phyloP scores from a whole-genome alignment of 2,329 filamentous ascomycete species.

The Mycosphaerelloides madeirae region DNA sequence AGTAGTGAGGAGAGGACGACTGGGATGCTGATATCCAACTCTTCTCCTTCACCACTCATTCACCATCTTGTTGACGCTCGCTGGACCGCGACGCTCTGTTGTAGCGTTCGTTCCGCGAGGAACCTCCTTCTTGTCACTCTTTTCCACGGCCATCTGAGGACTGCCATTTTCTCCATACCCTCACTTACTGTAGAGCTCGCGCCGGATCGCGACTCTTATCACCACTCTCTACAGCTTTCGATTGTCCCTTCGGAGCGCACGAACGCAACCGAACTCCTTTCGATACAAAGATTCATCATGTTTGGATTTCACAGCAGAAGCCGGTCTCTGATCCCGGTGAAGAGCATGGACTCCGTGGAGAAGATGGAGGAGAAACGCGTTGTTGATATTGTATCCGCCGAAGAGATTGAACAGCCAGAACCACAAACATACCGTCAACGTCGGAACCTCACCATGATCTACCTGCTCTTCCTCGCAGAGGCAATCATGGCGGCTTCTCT shows the following conservation, averaged over 20 bases:
- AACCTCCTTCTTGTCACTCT: constrained; percentile 1
- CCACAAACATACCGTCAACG: constrained; percentile 13
- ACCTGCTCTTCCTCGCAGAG: constrained; percentile 46
- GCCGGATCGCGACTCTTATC: constrained; percentile 8
- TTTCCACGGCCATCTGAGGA: neutral
- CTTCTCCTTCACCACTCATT: too few relatives aligned
- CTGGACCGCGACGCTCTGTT: too few relatives aligned
- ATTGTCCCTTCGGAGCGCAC: neutral
- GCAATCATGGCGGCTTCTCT: constrained; percentile 49
- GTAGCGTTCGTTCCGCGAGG: too few relatives aligned
- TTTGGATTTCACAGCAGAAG: constrained; percentile 41
- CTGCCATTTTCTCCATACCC: constrained; percentile 1
- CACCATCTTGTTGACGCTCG: too few relatives aligned
- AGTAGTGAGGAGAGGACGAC: too few relatives aligned
- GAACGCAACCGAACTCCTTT: neutral
- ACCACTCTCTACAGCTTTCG: constrained; percentile 2
- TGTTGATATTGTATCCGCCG: neutral
- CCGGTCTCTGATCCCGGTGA: constrained; percentile 41
- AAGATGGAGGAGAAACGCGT: constrained; percentile 30
- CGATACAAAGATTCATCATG: constrained; percentile 28
- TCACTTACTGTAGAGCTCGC: constrained; percentile 1
- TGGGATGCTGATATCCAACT: too few relatives aligned
- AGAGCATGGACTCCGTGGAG: constrained; percentile 40
- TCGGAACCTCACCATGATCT: constrained; percentile 39
- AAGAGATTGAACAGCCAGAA: constrained; percentile 11